Evolutionary conservation across 2,329 filamentous ascomycete species (phyloP), one percentile per base, ranked within the genome.

Genomic region (Exophiala sp.): DNA sequence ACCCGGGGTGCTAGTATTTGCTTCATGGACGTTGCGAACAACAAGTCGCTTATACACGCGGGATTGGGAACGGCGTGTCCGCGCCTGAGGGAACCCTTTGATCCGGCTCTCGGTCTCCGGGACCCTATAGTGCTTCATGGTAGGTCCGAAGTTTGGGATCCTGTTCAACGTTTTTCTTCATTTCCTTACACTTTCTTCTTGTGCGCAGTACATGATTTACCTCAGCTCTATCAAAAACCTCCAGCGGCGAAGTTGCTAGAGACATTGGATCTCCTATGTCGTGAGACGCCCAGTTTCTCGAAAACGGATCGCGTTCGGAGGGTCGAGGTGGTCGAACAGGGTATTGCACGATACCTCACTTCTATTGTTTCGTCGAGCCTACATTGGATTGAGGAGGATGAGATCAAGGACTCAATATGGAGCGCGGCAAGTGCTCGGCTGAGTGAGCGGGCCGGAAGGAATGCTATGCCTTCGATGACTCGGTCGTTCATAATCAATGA

Each of bases 371-470:
- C 72, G 2, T 74, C 70, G 44, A 58, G 67, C 10, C 61, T 75
- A 0, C 58, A 63, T 45, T 75, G 72, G 72, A 62, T 75, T 19
- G 65, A 70, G 19, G 68, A 67, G 16, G 71, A 73, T 48, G 67
- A 69, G 44, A 50, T 66, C 48, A 65, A 66, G 14, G 71, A 73
- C 52, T 63, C 63, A 16, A 65, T 73, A 22, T 95, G 89, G 86
- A 81, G 86, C 39, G 74, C 83, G 58, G 89, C 91, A 1, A 89
- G 88, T 59, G 78, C 78, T 52, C 78, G 91, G 41, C 77, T 97
- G 54, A 84, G 87, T 37, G 90, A 96, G 67, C 78, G 91, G 13
- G 95, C 89, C 55, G 93, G 93, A 1, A 78, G 93, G 46, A 78
- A 77, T 50, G 83, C 79, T 32, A 83, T 83, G 78, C 77, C 79